Percentiles rank a stretch among this genome's conserved stretches.
phyloP scores from a whole-genome alignment of 139 green algal genomes.

The Haematococcus lacustris region DNA sequence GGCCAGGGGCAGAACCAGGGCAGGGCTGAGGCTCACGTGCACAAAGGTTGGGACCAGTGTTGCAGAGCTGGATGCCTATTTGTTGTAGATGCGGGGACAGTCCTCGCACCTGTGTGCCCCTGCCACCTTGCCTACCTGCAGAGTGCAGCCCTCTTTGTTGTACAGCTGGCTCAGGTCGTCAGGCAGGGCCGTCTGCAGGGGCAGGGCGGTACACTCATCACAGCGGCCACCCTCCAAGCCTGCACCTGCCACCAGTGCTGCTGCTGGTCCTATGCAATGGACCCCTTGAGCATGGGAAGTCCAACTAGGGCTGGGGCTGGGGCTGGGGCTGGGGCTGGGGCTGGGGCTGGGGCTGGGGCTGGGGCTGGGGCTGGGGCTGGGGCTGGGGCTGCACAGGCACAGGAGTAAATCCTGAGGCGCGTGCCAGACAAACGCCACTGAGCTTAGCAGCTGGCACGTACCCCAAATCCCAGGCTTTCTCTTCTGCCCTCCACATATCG shows the following conservation, averaged over 20 bases:
- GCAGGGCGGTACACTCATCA: too few relatives aligned
- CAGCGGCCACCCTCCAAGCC: neutral
- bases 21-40: neutral
- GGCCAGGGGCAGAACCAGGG: neutral
- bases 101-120: neutral
- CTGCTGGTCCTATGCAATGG: neutral
- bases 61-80: neutral
- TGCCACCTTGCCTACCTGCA: conserved; percentile 11
- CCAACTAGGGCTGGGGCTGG: neutral
- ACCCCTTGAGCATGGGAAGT: neutral
- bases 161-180: conserved; percentile 18
- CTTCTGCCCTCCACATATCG: neutral
- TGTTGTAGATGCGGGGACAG: neutral
- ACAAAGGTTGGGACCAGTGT: neutral
- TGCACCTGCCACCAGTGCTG: too few relatives aligned
- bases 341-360: too few relatives aligned
- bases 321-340: too few relatives aligned
- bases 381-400: too few relatives aligned
- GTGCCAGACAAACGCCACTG: neutral
- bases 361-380: too few relatives aligned
- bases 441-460: neutral
- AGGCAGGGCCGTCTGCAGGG: conserved; percentile 23
- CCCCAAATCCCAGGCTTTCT: neutral
- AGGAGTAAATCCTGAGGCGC: neutral
- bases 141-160: conserved; percentile 23